These are phyloP conservation scores for Mortierella sp. DNA, from an alignment of 371 early-diverging fungal species.

Conservation along the genomic window DNA sequence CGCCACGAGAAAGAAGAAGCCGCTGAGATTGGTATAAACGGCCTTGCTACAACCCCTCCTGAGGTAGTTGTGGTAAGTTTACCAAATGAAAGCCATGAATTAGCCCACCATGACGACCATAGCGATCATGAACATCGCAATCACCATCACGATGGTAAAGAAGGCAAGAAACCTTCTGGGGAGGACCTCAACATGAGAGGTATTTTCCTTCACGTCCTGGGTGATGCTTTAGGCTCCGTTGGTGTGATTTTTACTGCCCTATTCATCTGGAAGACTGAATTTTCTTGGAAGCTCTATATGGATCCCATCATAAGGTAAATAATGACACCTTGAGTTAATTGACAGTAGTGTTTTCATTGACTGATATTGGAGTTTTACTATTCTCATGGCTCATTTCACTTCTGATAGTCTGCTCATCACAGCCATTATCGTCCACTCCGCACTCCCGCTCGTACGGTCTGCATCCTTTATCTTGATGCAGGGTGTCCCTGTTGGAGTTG, in stretches of 20 bases:
- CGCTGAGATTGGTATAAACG: conserved; percentile 1
- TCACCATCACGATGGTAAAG: conserved; percentile 57
- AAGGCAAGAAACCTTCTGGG: conserved; percentile 42
- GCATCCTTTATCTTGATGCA: conserved; percentile 90
- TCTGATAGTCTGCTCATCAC: conserved; percentile 66
- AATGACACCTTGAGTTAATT: conserved; percentile 2
- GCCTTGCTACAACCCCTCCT: background rate
- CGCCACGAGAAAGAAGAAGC: conserved; percentile 21
- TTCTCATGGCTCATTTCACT: too few species aligned
- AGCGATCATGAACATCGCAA: conserved; percentile 59
- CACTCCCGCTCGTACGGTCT: conserved; percentile 78
- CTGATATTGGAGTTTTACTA: too few species aligned
- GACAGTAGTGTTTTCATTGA: too few species aligned
- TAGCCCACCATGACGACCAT: conserved; percentile 52
- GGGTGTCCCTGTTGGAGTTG: conserved; percentile 80
- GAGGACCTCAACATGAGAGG: conserved; percentile 91
- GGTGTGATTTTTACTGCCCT: conserved; percentile 91
- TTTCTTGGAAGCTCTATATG: conserved; percentile 78
- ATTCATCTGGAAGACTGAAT: conserved; percentile 81
- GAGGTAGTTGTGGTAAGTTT: conserved; percentile 22
- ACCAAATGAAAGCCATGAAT: conserved; percentile 50
- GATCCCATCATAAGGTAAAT: conserved; percentile 79
- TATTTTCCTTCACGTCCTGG: conserved; percentile 94
- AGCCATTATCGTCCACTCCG: conserved; percentile 72
- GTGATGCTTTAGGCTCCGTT: conserved; percentile 94